These are phyloP conservation scores for Chaetomium strumarium DNA, from an alignment of 2,329 filamentous ascomycete genomes.

Conservation along the genomic window DNA sequence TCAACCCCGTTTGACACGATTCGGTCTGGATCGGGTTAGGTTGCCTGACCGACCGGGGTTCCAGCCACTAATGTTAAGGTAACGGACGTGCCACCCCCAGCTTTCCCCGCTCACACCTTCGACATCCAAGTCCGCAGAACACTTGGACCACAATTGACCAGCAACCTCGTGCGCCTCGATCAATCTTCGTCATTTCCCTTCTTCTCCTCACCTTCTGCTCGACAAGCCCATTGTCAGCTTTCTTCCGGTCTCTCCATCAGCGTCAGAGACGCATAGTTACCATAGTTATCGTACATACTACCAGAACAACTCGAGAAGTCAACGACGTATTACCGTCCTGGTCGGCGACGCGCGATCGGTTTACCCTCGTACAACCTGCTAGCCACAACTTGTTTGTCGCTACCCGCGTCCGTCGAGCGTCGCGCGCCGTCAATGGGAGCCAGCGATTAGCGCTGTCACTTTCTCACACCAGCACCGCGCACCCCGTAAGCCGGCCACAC, in stretches of 20 bases:
- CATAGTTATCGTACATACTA: not conserved
- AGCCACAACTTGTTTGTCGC: slow-evolving; percentile 7
- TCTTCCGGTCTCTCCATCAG: slow-evolving; percentile 11
- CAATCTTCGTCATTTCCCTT: slow-evolving; percentile 17
- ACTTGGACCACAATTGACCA: slow-evolving; percentile 16
- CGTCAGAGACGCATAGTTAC: slow-evolving; percentile 11
- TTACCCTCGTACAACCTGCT: not conserved
- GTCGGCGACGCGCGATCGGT: slow-evolving; percentile 15
- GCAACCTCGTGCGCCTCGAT: slow-evolving; percentile 23
- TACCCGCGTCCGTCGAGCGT: slow-evolving; percentile 14
- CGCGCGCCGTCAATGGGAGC: slow-evolving; percentile 24
- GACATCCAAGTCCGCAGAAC: slow-evolving; percentile 4
- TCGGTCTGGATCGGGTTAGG: slow-evolving; percentile 20
- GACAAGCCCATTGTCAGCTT: not conserved
- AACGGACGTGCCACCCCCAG: slow-evolving; percentile 23
- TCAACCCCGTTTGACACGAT: slow-evolving; percentile 17
- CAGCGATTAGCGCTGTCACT: slow-evolving; percentile 24
- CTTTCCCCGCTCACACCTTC: slow-evolving; percentile 26
- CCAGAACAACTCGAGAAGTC: not conserved
- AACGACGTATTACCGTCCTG: not conserved
- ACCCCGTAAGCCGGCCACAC: slow-evolving; percentile 4
- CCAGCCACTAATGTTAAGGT: slow-evolving; percentile 25
- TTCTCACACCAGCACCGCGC: slow-evolving; percentile 15
- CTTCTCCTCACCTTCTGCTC: slow-evolving; percentile 9
- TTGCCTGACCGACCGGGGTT: slow-evolving; percentile 19